phyloP scores from a whole-genome alignment of 352 stramenopile genomes.

The Globisporangium cederbergense region DNA sequence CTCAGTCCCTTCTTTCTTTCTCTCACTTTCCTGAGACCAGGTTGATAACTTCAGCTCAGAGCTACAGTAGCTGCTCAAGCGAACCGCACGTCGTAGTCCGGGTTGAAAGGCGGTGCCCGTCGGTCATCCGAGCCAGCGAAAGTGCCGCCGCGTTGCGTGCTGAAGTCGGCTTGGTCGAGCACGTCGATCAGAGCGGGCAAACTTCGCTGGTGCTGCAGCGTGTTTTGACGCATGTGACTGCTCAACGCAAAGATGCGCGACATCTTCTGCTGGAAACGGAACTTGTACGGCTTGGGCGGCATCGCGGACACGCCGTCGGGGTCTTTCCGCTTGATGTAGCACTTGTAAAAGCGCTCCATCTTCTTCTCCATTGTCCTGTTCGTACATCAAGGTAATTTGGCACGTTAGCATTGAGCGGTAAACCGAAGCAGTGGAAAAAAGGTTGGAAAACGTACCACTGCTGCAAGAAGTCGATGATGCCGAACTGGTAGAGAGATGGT shows the following conservation, averaged over 20 bases:
- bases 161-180: slow-evolving; percentile 75
- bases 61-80: slow-evolving; percentile 20
- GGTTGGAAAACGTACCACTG: slow-evolving; percentile 61
- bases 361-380: slow-evolving; percentile 88
- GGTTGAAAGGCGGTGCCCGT: slow-evolving; percentile 37
- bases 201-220: slow-evolving; percentile 68
- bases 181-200: slow-evolving; percentile 78
- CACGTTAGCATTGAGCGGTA: neutral
- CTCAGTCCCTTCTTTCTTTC: neutral
- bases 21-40: neutral
- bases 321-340: slow-evolving; percentile 84
- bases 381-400: neutral
- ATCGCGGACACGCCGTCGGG: slow-evolving; percentile 84
- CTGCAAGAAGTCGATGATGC: slow-evolving; percentile 91
- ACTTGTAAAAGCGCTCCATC: slow-evolving; percentile 90
- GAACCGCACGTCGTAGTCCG: slow-evolving; percentile 41
- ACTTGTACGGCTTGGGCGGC: slow-evolving; percentile 88
- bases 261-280: slow-evolving; percentile 91
- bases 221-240: slow-evolving; percentile 58
- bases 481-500: slow-evolving; percentile 88
- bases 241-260: slow-evolving; percentile 83
- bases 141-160: slow-evolving; percentile 46
- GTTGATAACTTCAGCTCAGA: neutral
- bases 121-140: slow-evolving; percentile 45
- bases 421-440: neutral